A percentile compares a stretch with the other conserved stretches of the same genome.
Conservation (phyloP, 441 rosid species). For the Theobroma grandiflorum region DNA sequence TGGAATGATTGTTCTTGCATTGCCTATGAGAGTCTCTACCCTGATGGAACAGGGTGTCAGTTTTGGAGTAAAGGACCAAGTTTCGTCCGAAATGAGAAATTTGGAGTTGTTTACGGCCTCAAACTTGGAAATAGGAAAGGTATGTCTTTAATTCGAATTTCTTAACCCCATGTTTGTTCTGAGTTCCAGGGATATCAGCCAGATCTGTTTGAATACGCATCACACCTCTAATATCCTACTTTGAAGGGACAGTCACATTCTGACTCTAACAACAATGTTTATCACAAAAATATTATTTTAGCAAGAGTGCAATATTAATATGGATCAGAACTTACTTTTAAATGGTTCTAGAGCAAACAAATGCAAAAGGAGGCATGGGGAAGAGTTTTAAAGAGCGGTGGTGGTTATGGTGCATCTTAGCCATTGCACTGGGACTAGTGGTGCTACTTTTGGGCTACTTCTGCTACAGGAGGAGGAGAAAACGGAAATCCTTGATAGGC, state of each 20-base stretch:
- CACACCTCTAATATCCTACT: neutral
- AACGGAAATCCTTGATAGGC: neutral
- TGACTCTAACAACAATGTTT: neutral
- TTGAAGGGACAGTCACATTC: neutral
- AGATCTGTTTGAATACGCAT: slow-evolving; percentile 24
- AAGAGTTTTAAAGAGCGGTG: slow-evolving; percentile 11
- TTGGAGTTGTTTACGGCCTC: slow-evolving; percentile 43
- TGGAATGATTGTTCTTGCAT: slow-evolving; percentile 66
- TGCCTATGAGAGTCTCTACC: slow-evolving; percentile 39
- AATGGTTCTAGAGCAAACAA: neutral
- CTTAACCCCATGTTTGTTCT: neutral
- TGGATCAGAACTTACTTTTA: neutral
- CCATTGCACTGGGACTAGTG: neutral
- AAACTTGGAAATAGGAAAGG: slow-evolving; percentile 23
- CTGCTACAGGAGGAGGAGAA: slow-evolving; percentile 16
- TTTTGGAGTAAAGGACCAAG: slow-evolving; percentile 50
- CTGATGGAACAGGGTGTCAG: slow-evolving; percentile 50
- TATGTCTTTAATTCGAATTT: neutral
- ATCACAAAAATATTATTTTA: neutral
- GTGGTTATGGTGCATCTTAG: slow-evolving; percentile 26
- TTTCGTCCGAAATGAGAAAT: slow-evolving; percentile 37
- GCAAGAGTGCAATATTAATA: neutral
- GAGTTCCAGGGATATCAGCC: neutral
- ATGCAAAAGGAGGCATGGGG: neutral
- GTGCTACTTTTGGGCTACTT: neutral